A percentile compares a stretch with the other conserved stretches of the same genome.
Evolutionary conservation across 2,329 filamentous ascomycete species (phyloP).

Genomic region (Verruconis gallopava): DNA sequence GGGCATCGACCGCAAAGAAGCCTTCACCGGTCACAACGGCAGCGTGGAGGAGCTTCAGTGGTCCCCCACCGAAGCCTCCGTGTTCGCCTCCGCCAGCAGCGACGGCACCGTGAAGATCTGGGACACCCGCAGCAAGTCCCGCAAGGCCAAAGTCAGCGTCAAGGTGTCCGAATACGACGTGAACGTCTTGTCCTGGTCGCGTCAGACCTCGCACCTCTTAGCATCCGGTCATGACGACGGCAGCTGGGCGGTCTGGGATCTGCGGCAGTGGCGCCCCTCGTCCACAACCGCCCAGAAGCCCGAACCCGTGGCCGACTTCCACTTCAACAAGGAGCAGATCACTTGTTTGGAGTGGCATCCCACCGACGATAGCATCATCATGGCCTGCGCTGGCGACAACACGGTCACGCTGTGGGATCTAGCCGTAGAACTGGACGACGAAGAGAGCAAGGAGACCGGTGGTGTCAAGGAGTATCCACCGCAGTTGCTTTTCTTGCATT

Average conservation of each 20-base stretch:
- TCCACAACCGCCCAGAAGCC: constrained; percentile 39
- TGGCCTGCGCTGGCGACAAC: constrained; percentile 83
- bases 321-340: constrained; percentile 93
- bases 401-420: constrained; percentile 95
- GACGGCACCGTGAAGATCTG: constrained; percentile 94
- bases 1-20: constrained; percentile 62
- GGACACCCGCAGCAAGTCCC: constrained; percentile 85
- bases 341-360: constrained; percentile 97
- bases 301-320: constrained; percentile 80
- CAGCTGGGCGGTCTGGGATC: constrained; percentile 89
- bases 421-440: constrained; percentile 90
- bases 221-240: constrained; percentile 90
- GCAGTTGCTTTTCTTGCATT: constrained; percentile 92
- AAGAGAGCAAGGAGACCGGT: constrained; percentile 83
- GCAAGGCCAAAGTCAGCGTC: constrained; percentile 76
- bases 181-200: constrained; percentile 94
- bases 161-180: constrained; percentile 75
- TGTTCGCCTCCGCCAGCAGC: constrained; percentile 86
- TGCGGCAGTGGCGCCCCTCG: constrained; percentile 80
- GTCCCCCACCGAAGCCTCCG: constrained; percentile 84
- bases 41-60: constrained; percentile 94
- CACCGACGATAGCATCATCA: constrained; percentile 88
- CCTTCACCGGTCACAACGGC: constrained; percentile 71
- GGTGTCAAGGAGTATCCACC: constrained; percentile 84
- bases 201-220: constrained; percentile 74